phyloP scores from a whole-genome alignment of 495 filamentous ascomycete species.

The Wilcoxina mikolae region DNA sequence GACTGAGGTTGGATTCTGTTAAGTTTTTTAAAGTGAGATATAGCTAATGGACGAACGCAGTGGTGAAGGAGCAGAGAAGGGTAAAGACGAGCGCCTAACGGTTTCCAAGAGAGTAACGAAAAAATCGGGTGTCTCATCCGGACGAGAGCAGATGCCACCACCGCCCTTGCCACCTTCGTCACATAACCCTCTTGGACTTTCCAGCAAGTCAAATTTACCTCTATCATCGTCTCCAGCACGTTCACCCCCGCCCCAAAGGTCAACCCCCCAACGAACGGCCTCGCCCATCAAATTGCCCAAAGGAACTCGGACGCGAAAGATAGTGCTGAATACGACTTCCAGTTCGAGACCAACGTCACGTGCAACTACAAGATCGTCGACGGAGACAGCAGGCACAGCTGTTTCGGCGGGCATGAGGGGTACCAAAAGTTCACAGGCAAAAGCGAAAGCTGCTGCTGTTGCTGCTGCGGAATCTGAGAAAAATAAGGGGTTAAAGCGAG shows the following conservation, averaged over 20 bases:
- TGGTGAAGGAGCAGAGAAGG: not conserved
- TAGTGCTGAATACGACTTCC: not conserved
- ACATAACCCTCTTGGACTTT: not conserved
- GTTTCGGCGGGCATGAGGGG: constrained; percentile 7
- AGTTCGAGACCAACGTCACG: constrained; percentile 12
- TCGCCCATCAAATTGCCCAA: constrained; percentile 6
- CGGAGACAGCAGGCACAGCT: constrained; percentile 18
- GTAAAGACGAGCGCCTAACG: not conserved
- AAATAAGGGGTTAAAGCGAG: constrained; percentile 19
- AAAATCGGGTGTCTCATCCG: constrained; percentile 10
- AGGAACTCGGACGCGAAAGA: not conserved
- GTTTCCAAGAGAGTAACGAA: constrained; percentile 3
- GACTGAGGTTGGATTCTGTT: constrained; percentile 17
- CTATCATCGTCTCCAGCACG: constrained; percentile 3
- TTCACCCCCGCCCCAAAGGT: constrained; percentile 6
- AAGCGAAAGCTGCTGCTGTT: not conserved
- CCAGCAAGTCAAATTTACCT: constrained; percentile 6
- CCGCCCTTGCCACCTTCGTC: constrained; percentile 12
- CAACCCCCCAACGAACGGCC: not conserved
- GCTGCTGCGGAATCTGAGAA: too few species aligned
- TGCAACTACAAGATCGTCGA: constrained; percentile 23
- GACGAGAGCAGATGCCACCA: constrained; percentile 26
- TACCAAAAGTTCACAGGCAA: constrained; percentile 18
- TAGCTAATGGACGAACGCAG: not conserved
- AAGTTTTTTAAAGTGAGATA: too few species aligned